A percentile compares a stretch with the other conserved stretches of the same genome.
phyloP scores from a whole-genome alignment of 169 alveolate species.

The Cryptosporidium parvum region DNA sequence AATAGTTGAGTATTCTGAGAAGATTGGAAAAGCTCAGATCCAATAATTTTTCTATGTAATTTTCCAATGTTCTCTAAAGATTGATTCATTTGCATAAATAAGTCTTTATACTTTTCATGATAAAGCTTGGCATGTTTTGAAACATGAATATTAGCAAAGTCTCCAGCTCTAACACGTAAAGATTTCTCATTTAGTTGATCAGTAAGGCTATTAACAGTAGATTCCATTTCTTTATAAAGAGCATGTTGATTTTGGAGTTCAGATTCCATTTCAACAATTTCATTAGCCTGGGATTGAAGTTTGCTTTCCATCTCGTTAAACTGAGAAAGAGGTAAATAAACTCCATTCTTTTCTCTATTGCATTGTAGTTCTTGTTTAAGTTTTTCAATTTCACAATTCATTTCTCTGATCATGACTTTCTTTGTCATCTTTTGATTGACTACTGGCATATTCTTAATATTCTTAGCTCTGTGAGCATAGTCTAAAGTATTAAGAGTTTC shows the following conservation, averaged over 20 bases:
- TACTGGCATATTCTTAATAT: conserved; percentile 90
- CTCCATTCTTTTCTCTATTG: conserved; percentile 82
- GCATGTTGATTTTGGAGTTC: conserved; percentile 55
- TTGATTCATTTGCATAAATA: conserved; percentile 28
- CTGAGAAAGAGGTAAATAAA: conserved; percentile 67
- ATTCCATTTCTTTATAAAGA: conserved; percentile 36
- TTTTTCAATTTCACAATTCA: conserved; percentile 82
- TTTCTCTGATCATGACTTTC: conserved; percentile 84
- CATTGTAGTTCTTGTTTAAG: conserved; percentile 78
- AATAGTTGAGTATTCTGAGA: conserved; percentile 22
- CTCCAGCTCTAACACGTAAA: conserved; percentile 52
- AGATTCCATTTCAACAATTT: conserved; percentile 44
- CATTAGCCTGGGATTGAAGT: conserved; percentile 66
- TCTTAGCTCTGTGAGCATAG: conserved; percentile 93
- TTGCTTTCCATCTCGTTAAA: conserved; percentile 65
- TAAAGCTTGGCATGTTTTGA: conserved; percentile 51
- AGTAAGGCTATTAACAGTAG: neutral
- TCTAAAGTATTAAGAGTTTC: conserved; percentile 92
- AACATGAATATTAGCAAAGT: conserved; percentile 36
- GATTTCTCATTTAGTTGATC: conserved; percentile 35
- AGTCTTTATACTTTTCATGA: conserved; percentile 29
- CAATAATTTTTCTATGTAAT: conserved; percentile 52
- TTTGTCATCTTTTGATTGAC: conserved; percentile 91
- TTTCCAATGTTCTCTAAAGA: conserved; percentile 37
- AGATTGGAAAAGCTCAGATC: conserved; percentile 22